phyloP scores from a whole-genome alignment of 345 rosid species.

The Capsella bursapastoris region DNA sequence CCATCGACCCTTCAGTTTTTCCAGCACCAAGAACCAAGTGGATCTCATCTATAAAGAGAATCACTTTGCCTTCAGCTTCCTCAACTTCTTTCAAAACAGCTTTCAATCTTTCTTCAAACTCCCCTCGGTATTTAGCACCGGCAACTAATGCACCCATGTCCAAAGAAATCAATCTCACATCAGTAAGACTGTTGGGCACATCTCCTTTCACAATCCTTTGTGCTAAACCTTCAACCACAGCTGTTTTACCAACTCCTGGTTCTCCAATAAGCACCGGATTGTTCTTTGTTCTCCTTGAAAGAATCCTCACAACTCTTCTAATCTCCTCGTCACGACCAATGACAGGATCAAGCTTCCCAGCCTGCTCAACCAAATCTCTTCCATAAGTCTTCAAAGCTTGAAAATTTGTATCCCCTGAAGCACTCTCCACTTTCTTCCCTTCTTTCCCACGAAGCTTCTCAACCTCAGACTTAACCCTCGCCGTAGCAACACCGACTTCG shows the following conservation, averaged over 20 bases:
- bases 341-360: constrained; percentile 93
- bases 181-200: constrained; percentile 82
- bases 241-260: constrained; percentile 96
- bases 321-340: constrained; percentile 94
- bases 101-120: constrained; percentile 85
- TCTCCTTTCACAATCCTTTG: constrained; percentile 90
- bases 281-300: constrained; percentile 89
- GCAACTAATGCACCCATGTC: constrained; percentile 93
- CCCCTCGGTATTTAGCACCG: constrained; percentile 88
- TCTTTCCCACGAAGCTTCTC: constrained; percentile 90
- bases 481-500: constrained; percentile 65
- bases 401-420: constrained; percentile 72
- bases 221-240: constrained; percentile 93
- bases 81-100: constrained; percentile 92
- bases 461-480: constrained; percentile 69
- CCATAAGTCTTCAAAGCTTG: constrained; percentile 94
- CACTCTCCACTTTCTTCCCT: constrained; percentile 90
- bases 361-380: constrained; percentile 88
- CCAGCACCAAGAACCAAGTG: constrained; percentile 99
- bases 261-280: constrained; percentile 95
- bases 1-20: constrained; percentile 89
- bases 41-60: constrained; percentile 91
- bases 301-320: constrained; percentile 77
- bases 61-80: constrained; percentile 93
- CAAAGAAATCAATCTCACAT: constrained; percentile 83